Evolutionary conservation across 73 alveolate genomes (phyloP), one percentile per base, ranked within the genome.

Genomic region (Halteria grandinella): DNA sequence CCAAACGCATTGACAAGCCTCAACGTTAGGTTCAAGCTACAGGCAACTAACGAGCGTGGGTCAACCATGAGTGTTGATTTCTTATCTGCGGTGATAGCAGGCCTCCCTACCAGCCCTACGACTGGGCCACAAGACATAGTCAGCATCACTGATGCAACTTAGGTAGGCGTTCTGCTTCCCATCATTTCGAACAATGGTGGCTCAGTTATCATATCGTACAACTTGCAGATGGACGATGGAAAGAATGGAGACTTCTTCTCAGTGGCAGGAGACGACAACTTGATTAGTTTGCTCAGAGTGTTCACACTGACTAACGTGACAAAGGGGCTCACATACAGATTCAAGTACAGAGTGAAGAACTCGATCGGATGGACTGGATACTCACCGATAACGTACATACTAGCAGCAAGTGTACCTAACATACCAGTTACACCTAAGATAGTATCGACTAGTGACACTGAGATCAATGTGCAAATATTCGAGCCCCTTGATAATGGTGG

Each of bases 401-500:
- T 33, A 29, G 87, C 78, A 15, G 87, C 87, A 20, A 33, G 55
- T 1, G 44, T 34, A 3, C 87, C 87, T 12, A 10, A 41, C 21
- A 32, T 36, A 21, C 87, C 87, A n/a, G 53, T 23, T n/a, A 23
- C 55, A 34, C 87, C 87, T n/a, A 51, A 23, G 18, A 40, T 55
- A 24, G 64, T 17, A 0, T 34, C 73, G 14, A 21, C 84, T 8
- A 48, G 37, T 23, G 60, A 60, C 0, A 41, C 88, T 18, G 29
- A 71, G 11, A 44, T 83, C 29, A 39, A 52, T 15, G 12, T 83
- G 10, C 20, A 45, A 0, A 73, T 83, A 59, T 34, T 55, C 17
- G 66, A 73, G 39, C 74, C 91, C 0, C 27, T 4, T 10, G 79
- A 69, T 25, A 60, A 73, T 50, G 92, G 92, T 7, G 92, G 92